Evolutionary conservation across 345 rosid species (phyloP).

Genomic region (Eucalyptus viminalis): DNA sequence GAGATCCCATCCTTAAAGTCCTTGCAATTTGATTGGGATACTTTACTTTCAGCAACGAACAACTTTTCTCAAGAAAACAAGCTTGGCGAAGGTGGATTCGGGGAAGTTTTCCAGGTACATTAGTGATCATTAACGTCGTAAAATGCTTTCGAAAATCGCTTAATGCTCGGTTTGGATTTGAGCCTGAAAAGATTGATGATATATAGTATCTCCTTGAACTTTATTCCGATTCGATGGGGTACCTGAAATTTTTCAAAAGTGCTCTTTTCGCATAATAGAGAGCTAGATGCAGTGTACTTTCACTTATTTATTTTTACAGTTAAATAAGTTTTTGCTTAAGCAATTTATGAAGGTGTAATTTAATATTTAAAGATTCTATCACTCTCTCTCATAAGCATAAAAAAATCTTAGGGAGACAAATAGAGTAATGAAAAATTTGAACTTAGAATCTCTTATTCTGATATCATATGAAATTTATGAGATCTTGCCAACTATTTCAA

Average conservation of each 20-base stretch:
- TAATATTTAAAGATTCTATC: not conserved
- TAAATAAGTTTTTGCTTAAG: not conserved
- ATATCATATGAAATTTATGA: not conserved
- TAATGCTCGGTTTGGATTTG: not conserved
- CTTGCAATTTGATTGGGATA: slow-evolving; percentile 10
- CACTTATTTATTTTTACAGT: not conserved
- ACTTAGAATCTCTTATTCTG: accelerated
- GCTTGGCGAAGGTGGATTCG: not conserved
- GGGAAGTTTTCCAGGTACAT: slow-evolving; percentile 2
- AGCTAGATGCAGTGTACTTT: not conserved
- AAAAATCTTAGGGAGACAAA: not conserved
- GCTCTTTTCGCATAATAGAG: not conserved
- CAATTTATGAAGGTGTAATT: not conserved
- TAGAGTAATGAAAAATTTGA: not conserved
- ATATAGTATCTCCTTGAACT: not conserved
- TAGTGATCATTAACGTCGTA: not conserved
- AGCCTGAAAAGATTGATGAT: not conserved
- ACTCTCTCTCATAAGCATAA: not conserved
- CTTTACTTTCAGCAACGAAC: slow-evolving; percentile 2
- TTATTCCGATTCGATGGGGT: not conserved
- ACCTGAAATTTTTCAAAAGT: not conserved
- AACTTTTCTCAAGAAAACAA: not conserved
- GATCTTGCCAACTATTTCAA: not conserved
- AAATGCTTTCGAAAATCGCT: not conserved
- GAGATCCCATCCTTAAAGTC: not conserved